A percentile compares a stretch with the other conserved stretches of the same genome.
phyloP scores from a whole-genome alignment of 1,139 yeast genomes.

The Pichia sp. region DNA sequence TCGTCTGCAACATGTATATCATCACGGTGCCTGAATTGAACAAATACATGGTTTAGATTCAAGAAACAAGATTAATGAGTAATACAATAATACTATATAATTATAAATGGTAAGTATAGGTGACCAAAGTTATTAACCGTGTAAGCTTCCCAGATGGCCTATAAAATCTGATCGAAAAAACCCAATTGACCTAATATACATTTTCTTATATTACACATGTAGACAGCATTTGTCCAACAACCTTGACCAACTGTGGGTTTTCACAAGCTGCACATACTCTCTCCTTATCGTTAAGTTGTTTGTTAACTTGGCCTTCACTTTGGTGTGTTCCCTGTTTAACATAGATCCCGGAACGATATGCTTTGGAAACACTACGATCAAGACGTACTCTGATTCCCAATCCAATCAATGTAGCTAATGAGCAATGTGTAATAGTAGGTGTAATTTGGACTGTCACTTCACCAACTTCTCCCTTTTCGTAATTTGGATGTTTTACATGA shows the following conservation, averaged over 20 bases:
- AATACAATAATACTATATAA: no score
- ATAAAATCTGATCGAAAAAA: no score
- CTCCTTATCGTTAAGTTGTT: constrained; percentile 94
- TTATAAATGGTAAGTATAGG: no score
- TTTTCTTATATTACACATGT: constrained; percentile 43
- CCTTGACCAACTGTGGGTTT: constrained; percentile 82
- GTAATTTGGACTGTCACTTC: constrained; percentile 81
- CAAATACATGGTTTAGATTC: no score
- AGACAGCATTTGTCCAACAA: constrained; percentile 85
- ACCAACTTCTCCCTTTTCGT: constrained; percentile 41
- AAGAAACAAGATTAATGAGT: no score
- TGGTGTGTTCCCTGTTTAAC: constrained; percentile 93
- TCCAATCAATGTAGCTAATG: constrained; percentile 92
- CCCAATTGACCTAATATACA: background rate
- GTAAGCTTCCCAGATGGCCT: no score
- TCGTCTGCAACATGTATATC: background rate
- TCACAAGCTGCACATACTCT: constrained; percentile 99
- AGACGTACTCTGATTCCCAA: constrained; percentile 88
- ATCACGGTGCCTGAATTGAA: no score
- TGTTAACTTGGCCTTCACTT: constrained; percentile 91
- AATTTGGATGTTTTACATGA: constrained; percentile 46
- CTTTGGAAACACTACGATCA: constrained; percentile 80
- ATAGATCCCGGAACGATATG: constrained; percentile 72
- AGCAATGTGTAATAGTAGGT: constrained; percentile 97
- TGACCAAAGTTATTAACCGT: no score